Base-by-base conservation (phyloP, 345 rosid species). In the Pelargonium nanum region DNA sequence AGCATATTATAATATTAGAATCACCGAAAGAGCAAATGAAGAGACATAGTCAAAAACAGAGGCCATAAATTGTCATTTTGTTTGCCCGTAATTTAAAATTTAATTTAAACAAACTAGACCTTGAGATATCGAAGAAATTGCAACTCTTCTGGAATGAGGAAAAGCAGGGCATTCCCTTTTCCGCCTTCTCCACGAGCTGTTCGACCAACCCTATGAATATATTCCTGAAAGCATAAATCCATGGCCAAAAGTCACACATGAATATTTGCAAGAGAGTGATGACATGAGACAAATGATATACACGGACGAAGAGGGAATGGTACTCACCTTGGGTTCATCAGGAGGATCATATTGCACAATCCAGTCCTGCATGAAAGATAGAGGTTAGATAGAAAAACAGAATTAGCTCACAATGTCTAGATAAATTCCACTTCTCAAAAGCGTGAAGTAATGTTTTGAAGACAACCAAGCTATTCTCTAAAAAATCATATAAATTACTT, bases 181-280 rank as follows among this genome's bases (percentile, higher is more conserved):
- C 83, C 88, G 70, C 96, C 99, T 86, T 93, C 97, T 24, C 99
- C 99, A 70, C 97, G 97, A 13, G 99, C 97, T 60, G 97, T 93
- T 69, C 96, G 91, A 70, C 99, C 99, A 69, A 93, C 99, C 76
- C 99, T 82, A 65, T 94, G 99, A 68, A 94, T 86, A 69, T 94
- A 94, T 69, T 90, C 99, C 99, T 93, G 80, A 65, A 78, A 65
- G 57, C 56, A 70, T 26, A 15, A 69, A 56, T 34, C 53, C 54
- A 28, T 61, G 23, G 10, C 16, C 21, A 26, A 17, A 30, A 25
- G 63, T 54, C 24, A 78, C 57, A 17, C 10, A 17, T n/a, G 30
- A 15, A 23, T 56, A 24, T 50, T 19, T 1, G 9, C 10, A 30
- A 6, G 16, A 54, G 45, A 20, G 16, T 15, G 34, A 24, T 22